Evolutionary conservation across 2,329 filamentous ascomycete species (phyloP), one percentile per base, ranked within the genome.

Genomic region (Annulohypoxylon truncatum): DNA sequence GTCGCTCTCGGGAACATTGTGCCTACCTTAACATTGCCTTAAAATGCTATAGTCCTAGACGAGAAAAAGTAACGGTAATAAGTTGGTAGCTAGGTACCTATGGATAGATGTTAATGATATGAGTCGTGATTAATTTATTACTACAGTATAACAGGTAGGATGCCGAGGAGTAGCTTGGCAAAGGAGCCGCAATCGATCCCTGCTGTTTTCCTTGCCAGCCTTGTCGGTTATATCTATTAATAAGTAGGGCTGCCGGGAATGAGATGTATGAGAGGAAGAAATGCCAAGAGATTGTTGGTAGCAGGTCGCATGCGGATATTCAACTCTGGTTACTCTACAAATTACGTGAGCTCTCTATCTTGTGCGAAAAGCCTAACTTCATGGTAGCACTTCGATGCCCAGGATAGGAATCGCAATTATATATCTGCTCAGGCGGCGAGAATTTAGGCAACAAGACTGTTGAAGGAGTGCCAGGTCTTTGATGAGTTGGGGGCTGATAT

Each of bases 201-300:
- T 15, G 13, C 1, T 38, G 6, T 24, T 24, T 8, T 9, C 46
- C 7, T 38, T 24, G 5, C 9, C 22, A 4, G 35, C 47, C 47
- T 48, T 48, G 46, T 29, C n/a, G 9, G 31, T 12, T 20, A 5
- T 22, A n/a, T 51, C 48, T 51, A 51, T 51, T 35, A 38, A 51
- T 51, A 51, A 51, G 12, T 35, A 51, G 22, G 48, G 48, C 48
- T 51, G 48, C 3, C 9, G 22, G 48, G 12, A 8, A n/a, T 20
- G 13, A 38, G 5, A 15, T 38, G n/a, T 38, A 38, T 18, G 35
- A 18, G n/a, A 38, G n/a, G n/a, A 13, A n/a, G n/a, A n/a, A n/a
- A n/a, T n/a, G n/a, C n/a, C n/a, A n/a, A n/a, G n/a, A n/a, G n/a
- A n/a, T n/a, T n/a, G n/a, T n/a, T n/a, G n/a, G n/a, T n/a, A n/a